phyloP scores from a whole-genome alignment of 108 stramenopile species.

The Chaetoceros tenuissimus region DNA sequence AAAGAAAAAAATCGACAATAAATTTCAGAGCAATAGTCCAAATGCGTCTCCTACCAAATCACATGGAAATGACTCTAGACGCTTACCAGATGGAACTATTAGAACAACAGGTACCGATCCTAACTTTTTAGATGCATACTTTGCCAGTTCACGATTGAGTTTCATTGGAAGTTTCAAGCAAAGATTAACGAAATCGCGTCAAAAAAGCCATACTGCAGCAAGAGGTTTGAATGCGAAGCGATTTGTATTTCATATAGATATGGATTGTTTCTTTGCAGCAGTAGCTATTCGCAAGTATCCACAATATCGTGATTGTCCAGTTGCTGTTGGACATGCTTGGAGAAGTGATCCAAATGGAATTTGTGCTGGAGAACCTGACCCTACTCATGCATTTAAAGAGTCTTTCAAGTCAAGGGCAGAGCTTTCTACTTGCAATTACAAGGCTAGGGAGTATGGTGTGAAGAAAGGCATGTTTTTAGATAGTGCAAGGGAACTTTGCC shows the following conservation, averaged over 20 bases:
- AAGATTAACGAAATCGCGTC: conserved; percentile 8
- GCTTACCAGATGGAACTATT: conserved; percentile 28
- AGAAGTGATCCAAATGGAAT: conserved; percentile 10
- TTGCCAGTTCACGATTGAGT: conserved; percentile 51
- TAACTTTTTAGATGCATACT: conserved; percentile 67
- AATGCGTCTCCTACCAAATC: too few relatives aligned
- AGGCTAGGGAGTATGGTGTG: conserved; percentile 81
- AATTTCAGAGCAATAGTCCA: too few relatives aligned
- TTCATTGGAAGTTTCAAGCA: conserved; percentile 81
- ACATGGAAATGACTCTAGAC: too few relatives aligned
- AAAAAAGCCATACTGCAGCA: conserved; percentile 1
- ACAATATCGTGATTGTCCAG: conserved; percentile 67
- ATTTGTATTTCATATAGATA: conserved; percentile 88
- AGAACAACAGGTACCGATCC: conserved; percentile 68
- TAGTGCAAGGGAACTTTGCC: conserved; percentile 77
- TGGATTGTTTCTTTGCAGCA: conserved; percentile 94
- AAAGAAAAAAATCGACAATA: too few relatives aligned
- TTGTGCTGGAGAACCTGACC: conserved; percentile 1
- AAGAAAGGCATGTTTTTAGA: conserved; percentile 90
- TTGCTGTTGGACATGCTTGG: conserved; percentile 81
- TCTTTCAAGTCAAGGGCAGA: conserved; percentile 79
- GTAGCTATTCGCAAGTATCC: conserved; percentile 81
- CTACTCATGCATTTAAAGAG: conserved; percentile 15
- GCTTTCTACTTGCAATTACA: conserved; percentile 91
- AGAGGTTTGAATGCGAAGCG: conserved; percentile 23